phyloP scores from a whole-genome alignment of 768 basidiomycete genomes.

The Boletus sensibilis region DNA sequence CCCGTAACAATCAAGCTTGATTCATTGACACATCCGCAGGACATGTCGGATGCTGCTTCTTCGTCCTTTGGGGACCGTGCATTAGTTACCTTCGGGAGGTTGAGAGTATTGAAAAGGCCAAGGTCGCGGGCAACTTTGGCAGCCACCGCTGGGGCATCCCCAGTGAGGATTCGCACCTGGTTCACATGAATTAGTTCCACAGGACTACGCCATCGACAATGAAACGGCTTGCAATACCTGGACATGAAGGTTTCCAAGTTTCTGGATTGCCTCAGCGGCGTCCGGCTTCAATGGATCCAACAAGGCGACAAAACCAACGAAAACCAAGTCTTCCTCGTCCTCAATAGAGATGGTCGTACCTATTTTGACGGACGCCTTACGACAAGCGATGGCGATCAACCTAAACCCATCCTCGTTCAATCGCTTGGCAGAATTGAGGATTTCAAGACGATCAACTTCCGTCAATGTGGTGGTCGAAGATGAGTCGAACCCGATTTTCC shows the following conservation, averaged over 20 bases:
- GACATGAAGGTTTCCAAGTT: conserved; percentile 27
- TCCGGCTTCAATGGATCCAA: conserved; percentile 34
- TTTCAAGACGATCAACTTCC: conserved; percentile 17
- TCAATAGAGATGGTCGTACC: conserved; percentile 15
- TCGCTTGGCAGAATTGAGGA: conserved; percentile 28
- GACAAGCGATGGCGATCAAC: conserved; percentile 31
- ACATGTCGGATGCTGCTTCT: conserved; percentile 17
- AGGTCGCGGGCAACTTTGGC: conserved; percentile 39
- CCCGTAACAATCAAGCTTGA: conserved; percentile 29
- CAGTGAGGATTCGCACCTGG: conserved; percentile 37
- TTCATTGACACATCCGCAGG: conserved; percentile 16
- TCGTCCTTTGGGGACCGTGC: conserved; percentile 24
- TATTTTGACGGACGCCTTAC: conserved; percentile 18
- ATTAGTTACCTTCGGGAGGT: conserved; percentile 7
- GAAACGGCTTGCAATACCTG: conserved; percentile 22
- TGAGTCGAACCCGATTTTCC: conserved; percentile 15
- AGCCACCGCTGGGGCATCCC: conserved; percentile 35
- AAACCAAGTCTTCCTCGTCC: conserved; percentile 31
- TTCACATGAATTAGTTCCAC: conserved; percentile 5
- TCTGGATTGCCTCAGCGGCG: conserved; percentile 31
- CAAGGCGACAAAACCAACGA: conserved; percentile 31
- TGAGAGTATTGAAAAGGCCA: conserved; percentile 29
- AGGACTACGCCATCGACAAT: neutral
- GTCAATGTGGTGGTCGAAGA: conserved; percentile 20
- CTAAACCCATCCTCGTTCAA: conserved; percentile 33